Evolutionary conservation across 106 monocot species (phyloP).

Genomic region (Chionographis japonica): DNA sequence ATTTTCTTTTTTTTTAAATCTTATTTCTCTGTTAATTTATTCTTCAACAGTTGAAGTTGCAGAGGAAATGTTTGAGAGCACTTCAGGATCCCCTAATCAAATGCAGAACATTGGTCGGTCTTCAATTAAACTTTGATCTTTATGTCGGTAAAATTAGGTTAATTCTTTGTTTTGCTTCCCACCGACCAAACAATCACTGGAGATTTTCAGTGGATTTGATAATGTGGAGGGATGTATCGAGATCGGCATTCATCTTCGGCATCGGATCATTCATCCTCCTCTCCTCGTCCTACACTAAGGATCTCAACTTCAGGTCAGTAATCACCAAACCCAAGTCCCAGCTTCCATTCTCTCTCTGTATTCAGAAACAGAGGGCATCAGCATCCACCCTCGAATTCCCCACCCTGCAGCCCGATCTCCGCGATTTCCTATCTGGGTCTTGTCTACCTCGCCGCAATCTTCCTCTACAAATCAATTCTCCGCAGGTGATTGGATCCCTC

Average conservation of each 20-base stretch:
- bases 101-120: slow-evolving; percentile 78
- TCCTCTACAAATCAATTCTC: slow-evolving; percentile 71
- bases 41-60: slow-evolving; percentile 20
- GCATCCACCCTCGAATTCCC: neutral
- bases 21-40: neutral
- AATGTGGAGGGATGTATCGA: slow-evolving; percentile 87
- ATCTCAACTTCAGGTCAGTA: slow-evolving; percentile 44
- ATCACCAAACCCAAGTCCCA: neutral
- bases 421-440: slow-evolving; percentile 74
- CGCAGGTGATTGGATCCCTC: slow-evolving; percentile 36
- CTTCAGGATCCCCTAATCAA: slow-evolving; percentile 23
- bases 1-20: neutral
- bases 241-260: slow-evolving; percentile 46
- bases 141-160: neutral
- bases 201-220: slow-evolving; percentile 70
- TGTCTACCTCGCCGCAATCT: slow-evolving; percentile 65
- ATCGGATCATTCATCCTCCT: slow-evolving; percentile 40
- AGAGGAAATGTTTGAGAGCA: slow-evolving; percentile 21
- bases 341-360: neutral
- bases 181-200: neutral
- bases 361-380: too few species aligned
- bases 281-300: slow-evolving; percentile 38
- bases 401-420: slow-evolving; percentile 66
- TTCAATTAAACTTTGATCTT: neutral
- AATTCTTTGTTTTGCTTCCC: neutral